phyloP scores from a whole-genome alignment of 257 asterid genomes.

The Lantana camara region DNA sequence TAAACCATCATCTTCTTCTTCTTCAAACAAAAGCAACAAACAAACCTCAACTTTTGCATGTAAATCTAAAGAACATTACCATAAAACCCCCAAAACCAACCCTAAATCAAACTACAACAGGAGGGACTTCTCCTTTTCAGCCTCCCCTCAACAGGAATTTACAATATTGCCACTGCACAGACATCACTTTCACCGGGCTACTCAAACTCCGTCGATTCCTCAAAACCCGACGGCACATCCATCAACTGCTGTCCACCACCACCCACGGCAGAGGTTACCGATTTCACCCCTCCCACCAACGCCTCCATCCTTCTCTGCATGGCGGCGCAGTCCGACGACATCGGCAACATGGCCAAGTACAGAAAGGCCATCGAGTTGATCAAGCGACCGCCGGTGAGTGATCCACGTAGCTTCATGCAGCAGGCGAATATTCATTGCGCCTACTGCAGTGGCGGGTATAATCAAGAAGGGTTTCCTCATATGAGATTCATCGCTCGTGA shows the following conservation, averaged over 20 bases:
- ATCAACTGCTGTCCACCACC: constrained; percentile 22
- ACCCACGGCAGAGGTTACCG: background rate
- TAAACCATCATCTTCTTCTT: no score
- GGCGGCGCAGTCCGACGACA: constrained; percentile 12
- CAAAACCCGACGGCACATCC: background rate
- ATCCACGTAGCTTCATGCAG: constrained; percentile 25
- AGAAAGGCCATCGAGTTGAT: constrained; percentile 15
- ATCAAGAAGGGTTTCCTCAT: background rate
- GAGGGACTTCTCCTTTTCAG: background rate
- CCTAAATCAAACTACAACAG: background rate
- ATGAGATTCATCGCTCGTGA: constrained; percentile 21
- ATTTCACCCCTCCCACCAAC: background rate
- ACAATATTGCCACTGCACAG: background rate
- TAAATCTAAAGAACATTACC: background rate
- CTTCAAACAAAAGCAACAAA: no score
- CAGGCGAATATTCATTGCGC: constrained; percentile 35
- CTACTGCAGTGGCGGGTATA: constrained; percentile 30
- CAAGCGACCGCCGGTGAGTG: constrained; percentile 8
- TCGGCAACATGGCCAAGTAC: constrained; percentile 8
- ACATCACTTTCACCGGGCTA: constrained; percentile 3
- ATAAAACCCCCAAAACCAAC: background rate
- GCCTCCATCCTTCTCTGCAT: constrained; percentile 3
- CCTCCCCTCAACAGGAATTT: background rate
- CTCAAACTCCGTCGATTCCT: background rate
- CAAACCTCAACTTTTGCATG: background rate